Base-by-base conservation (phyloP, 768 basidiomycete genomes). In the Exidia glandulosa region DNA sequence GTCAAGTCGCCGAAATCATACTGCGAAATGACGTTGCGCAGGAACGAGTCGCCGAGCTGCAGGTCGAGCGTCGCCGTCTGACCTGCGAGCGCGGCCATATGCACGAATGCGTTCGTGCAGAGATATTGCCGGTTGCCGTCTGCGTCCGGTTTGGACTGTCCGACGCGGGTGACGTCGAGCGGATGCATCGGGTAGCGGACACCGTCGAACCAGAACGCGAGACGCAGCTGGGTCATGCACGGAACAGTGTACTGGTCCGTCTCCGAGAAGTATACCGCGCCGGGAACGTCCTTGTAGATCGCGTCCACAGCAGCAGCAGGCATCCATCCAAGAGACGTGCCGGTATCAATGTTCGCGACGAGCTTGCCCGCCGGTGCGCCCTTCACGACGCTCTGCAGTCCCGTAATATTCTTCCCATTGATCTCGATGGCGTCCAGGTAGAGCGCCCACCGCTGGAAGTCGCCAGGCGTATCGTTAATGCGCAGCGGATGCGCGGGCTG, bases 271-370 rank as follows among this genome's bases (percentile, higher is more conserved):
- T 85, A 90, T 57, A 77, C 76, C 9, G 90, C 88, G 32, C 85
- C 88, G 59, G 79, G 81, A 10, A 90, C 86, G 37, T 86, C 81
- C 12, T 88, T 86, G 65, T 91, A 91, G 62, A 91, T 89, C 23
- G 85, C 85, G 57, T 70, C 65, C 1, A 70, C 69, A 32, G 66
- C 66, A 1, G 63, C 45, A 6, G 58, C 41, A 3, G 69, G 69
- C 30, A 70, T 59, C 57, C 66, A 68, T 31, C 68, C 65, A 59
- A 68, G 64, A 33, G 67, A 66, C 61, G 65, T 70, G 23, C 69
- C 70, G 3, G 70, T 70, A 60, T 70, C 69, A 31, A 71, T 65
- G 29, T 65, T 63, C 6, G 66, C 67, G 25, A 69, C 68, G 48
- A 63, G 61, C 60, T 66, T 63, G 45, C 32, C 50, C 48, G 48